These are phyloP conservation scores for Aspergillus coremiiformis DNA, from an alignment of 495 filamentous ascomycete species.

Conservation along the genomic window DNA sequence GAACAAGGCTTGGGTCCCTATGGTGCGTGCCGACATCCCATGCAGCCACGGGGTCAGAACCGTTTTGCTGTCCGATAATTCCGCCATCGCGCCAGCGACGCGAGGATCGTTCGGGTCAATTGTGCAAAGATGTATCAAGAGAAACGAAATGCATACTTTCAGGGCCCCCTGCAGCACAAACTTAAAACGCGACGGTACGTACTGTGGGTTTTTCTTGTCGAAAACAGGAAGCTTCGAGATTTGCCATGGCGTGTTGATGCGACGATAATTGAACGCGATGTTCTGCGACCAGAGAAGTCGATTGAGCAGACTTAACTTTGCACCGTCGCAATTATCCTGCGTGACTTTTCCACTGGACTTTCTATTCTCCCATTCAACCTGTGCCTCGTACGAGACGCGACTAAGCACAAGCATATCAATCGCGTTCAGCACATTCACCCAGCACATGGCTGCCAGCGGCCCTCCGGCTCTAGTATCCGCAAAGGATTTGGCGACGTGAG, in stretches of 20 bases:
- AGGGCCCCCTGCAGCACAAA: not conserved
- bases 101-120: conserved; percentile 6
- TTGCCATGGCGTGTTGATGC: conserved; percentile 19
- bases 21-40: not conserved
- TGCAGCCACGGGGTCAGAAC: conserved; percentile 5
- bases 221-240: conserved; percentile 4
- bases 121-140: conserved; percentile 8
- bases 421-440: conserved; percentile 20
- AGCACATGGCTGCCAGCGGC: conserved; percentile 17
- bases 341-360: not conserved
- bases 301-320: not conserved
- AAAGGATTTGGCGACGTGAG: not conserved
- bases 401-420: conserved; percentile 16
- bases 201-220: not conserved
- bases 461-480: conserved; percentile 7
- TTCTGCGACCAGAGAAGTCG: conserved; percentile 7
- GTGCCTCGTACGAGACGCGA: conserved; percentile 12
- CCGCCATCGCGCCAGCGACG: not conserved
- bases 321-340: not conserved
- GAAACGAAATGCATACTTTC: not conserved
- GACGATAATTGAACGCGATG: conserved; percentile 19
- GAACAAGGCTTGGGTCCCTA: conserved; percentile 3
- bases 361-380: conserved; percentile 9
- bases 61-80: not conserved
- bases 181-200: not conserved